Evolutionary conservation across 2,329 filamentous ascomycete genomes (phyloP), one percentile per base, ranked within the genome.

Genomic region (Ophiostoma ips): DNA sequence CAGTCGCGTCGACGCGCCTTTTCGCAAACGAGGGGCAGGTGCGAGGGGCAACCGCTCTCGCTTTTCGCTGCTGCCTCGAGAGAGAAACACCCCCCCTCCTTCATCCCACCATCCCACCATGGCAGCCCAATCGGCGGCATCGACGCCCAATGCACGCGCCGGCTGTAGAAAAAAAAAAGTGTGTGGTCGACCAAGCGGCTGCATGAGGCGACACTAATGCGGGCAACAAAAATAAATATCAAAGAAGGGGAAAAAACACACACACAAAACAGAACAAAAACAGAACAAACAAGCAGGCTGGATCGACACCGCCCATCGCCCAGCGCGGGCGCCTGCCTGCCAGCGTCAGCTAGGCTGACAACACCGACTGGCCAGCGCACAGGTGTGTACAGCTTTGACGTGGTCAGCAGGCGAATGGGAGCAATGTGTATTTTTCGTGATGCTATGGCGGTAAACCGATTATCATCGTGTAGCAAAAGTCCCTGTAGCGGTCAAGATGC

Each of bases 351-450:
- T 21, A 18, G 28, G 43, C n/a, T 34, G 43, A 31, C 43, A 45
- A 45, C 43, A 45, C 43, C 43, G 43, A 45, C 43, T 45, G 43
- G 43, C 43, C 43, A 45, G 43, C 40, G 40, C 43, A 45, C 21
- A 30, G 37, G 24, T 28, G 24, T 28, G 24, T 8, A n/a, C n/a
- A n/a, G 24, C 5, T 8, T 28, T 28, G 24, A 4, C 24, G 24
- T 4, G 18, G 37, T 24, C 19, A 28, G 15, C 8, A 13, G 38
- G 13, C 38, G 38, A 41, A 41, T 43, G 13, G 13, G 15, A n/a
- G n/a, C n/a, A n/a, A n/a, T n/a, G n/a, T n/a, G n/a, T n/a, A n/a
- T n/a, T 13, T 28, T 9, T 10, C 6, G 19, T 15, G 13, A 16
- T 43, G 40, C n/a, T 43, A 12, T 15, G 40, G 40, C 40, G 40